Base-by-base conservation (phyloP, 306 rosid species). In the Mimosa pudica region DNA sequence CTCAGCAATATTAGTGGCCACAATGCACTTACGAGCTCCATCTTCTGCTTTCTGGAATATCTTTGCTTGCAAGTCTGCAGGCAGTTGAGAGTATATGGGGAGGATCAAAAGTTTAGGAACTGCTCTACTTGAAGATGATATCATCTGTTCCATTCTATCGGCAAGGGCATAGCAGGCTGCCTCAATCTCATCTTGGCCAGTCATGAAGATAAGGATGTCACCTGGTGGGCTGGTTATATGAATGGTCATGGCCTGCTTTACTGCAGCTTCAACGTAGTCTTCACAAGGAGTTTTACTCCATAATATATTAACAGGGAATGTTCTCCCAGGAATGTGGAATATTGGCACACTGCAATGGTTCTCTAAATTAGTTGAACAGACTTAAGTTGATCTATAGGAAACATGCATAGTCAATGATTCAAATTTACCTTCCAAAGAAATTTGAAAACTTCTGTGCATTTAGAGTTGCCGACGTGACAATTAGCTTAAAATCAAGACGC, bases 151-250 rank as follows among this genome's bases (percentile, higher is more conserved):
- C 85, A 95, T 81, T 46, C 98, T 89, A 81, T 95, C 98, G 10
- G 97, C 98, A 77, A 95, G 92, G 74, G 98, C 79, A 81, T 87
- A 93, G 85, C 98, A 95, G 51, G 98, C 98, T 36, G 98, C 98
- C 88, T 95, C 98, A 55, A 95, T 95, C 93, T 95, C 98, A 75
- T 95, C 98, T 88, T 92, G 98, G 76, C 98, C 98, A 30, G 98
- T 95, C 98, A 92, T 92, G 86, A 95, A 95, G 79, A 95, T 95
- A 74, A 95, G 98, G 76, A 95, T 91, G 85, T 95, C 98, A 79
- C 98, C 98, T 0, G 96, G 90, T 68, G 98, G 94, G 74, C 98
- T 92, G 44, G 97, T 90, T 85, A 95, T 91, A 86, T 95, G 98
- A 83, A 95, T 95, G 20, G 98, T 89, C 97, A 95, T 95, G 61